Conservation (phyloP, 306 rosid species). For the Begonia peltatifolia region DNA sequence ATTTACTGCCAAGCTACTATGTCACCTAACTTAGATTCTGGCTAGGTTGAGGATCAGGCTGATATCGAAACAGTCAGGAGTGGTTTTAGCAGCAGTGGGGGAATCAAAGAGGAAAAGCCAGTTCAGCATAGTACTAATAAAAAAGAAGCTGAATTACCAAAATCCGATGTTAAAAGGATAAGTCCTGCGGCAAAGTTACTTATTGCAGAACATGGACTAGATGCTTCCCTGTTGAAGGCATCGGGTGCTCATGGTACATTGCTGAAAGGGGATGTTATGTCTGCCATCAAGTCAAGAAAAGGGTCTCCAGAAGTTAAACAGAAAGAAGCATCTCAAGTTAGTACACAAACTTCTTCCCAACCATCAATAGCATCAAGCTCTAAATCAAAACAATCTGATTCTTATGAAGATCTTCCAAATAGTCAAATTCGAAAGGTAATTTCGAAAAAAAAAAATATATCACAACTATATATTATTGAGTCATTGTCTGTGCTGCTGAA, state of each 20-base stretch:
- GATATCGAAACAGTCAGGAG: slow-evolving; percentile 64
- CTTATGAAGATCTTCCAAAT: slow-evolving; percentile 78
- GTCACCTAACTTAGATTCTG: slow-evolving; percentile 16
- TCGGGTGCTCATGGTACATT: slow-evolving; percentile 76
- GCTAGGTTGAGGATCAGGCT: slow-evolving; percentile 76
- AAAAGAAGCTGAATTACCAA: slow-evolving; percentile 25
- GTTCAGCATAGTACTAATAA: slow-evolving; percentile 19
- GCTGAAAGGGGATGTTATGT: slow-evolving; percentile 85
- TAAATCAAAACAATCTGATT: slow-evolving; percentile 35
- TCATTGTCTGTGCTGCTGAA: neutral
- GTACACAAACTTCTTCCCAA: slow-evolving; percentile 20
- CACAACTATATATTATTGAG: neutral
- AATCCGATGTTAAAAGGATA: slow-evolving; percentile 40
- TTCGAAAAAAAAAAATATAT: neutral
- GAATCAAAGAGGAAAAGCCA: slow-evolving; percentile 42
- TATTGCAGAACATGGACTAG: slow-evolving; percentile 69
- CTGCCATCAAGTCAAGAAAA: slow-evolving; percentile 69
- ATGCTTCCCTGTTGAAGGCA: slow-evolving; percentile 54
- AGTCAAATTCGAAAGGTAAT: slow-evolving; percentile 88
- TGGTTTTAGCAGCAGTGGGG: slow-evolving; percentile 29
- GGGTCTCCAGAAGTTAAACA: slow-evolving; percentile 42
- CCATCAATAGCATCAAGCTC: slow-evolving; percentile 29
- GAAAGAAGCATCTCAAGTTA: slow-evolving; percentile 35
- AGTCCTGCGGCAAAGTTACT: slow-evolving; percentile 92
- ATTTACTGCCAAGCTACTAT: slow-evolving; percentile 13